A percentile compares a stretch with the other conserved stretches of the same genome.
phyloP scores from a whole-genome alignment of 345 rosid species.

The Sisymbrium altissimum region DNA sequence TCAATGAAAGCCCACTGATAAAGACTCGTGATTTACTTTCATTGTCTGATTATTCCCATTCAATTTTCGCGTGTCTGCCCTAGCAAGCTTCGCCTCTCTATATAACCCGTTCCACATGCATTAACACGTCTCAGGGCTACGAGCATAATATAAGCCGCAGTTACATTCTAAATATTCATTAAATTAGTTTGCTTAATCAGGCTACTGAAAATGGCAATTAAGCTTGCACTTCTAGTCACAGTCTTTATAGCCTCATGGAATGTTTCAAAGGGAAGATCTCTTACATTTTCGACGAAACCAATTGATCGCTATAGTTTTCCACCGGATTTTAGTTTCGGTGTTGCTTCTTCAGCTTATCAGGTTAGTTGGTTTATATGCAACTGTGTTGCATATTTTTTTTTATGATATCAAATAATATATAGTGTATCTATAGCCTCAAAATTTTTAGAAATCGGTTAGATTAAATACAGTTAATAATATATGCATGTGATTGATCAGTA shows the following conservation, averaged over 20 bases:
- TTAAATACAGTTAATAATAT: not conserved
- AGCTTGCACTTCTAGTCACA: slow-evolving; percentile 4
- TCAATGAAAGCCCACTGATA: no score
- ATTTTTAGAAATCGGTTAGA: not conserved
- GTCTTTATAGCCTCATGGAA: not conserved
- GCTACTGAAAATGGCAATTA: not conserved
- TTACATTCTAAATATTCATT: not conserved
- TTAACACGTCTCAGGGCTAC: no score
- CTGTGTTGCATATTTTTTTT: not conserved
- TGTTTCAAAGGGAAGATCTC: slow-evolving; percentile 15
- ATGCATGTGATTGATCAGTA: slow-evolving; percentile 18
- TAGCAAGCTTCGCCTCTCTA: no score
- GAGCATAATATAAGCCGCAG: no score
- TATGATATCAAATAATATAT: not conserved
- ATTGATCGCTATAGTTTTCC: slow-evolving; percentile 30
- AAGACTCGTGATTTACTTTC: no score
- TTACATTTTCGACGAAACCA: not conserved
- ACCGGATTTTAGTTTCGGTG: slow-evolving; percentile 33
- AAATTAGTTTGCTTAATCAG: not conserved
- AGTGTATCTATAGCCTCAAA: not conserved
- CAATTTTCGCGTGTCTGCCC: no score
- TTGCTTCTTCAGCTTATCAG: slow-evolving; percentile 39
- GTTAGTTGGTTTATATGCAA: slow-evolving; percentile 11
- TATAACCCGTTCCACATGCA: no score
- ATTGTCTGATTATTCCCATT: no score